Base-by-base conservation (phyloP, 2,329 filamentous ascomycete genomes). In the Claviceps humidiphila region DNA sequence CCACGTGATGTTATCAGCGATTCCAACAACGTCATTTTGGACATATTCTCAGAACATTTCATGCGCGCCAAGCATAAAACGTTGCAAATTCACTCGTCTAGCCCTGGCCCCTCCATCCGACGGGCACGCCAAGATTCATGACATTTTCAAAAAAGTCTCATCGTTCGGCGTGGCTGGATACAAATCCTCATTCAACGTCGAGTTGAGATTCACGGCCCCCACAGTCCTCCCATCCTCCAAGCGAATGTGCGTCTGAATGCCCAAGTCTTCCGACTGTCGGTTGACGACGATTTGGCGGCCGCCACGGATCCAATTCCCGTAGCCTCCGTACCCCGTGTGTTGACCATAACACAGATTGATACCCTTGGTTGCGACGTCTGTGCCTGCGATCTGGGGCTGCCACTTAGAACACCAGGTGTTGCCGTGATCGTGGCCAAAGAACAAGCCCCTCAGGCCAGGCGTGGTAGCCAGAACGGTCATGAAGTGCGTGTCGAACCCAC, bases 311-410 rank as follows among this genome's bases (percentile, higher is more conserved):
- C 78, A 85, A 43, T 72, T 69, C 0, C 82, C 80, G 57, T 87
- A 87, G 0, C 84, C 84, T 0, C 83, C 84, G 52, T 87, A 87
- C 0, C 84, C 84, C 0, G 79, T 75, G 56, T 83, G 82, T 57
- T 84, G 78, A 5, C 81, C 80, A 58, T 82, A 85, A 56, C 74
- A 77, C 8, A 77, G 56, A 47, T 72, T 68, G 20, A 71, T 59
- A 1, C 72, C 72, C 51, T 70, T 73, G 0, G 72, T 74, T 0
- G 55, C 48, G 3, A 68, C 56, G 0, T 58, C 55, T 58, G 68
- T 64, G 1, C 61, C 64, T 2, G 60, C 58, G 0, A 68, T 63
- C 1, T 61, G 56, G 1, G 68, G 61, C 11, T 73, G 63, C 74
- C 73, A 77, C 54, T 68, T 71, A 50, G 68, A 72, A 58, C 76